Conservation (phyloP, 78 protist genomes). For the Ministeria vibrans region DNA sequence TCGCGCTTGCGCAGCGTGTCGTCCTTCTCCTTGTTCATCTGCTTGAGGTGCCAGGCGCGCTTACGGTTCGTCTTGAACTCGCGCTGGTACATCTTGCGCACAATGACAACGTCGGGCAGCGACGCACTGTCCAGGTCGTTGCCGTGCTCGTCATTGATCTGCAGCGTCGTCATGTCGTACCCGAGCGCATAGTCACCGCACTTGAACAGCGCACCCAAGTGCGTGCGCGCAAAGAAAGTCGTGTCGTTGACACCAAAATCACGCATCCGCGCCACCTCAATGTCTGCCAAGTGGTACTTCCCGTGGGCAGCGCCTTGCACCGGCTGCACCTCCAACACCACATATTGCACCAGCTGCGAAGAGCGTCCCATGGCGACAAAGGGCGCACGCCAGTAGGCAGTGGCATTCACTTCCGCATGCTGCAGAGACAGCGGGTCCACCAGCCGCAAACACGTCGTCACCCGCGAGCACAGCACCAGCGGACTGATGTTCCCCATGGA, state of each 20-base stretch:
- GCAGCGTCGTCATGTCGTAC: constrained; percentile 29
- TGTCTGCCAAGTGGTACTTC: constrained; percentile 57
- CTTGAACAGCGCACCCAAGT: constrained; percentile 73
- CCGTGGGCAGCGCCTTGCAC: background rate
- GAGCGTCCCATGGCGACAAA: background rate
- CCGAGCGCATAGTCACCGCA: constrained; percentile 85
- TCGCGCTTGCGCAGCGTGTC: background rate
- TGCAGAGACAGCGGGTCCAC: constrained; percentile 84
- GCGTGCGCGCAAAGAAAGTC: constrained; percentile 47
- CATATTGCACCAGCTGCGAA: background rate
- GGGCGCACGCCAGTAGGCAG: background rate
- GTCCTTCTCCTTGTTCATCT: background rate
- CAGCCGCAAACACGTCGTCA: constrained; percentile 53
- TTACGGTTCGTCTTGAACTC: constrained; percentile 27
- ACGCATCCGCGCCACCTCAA: constrained; percentile 48
- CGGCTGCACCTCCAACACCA: background rate
- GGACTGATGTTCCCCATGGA: constrained; percentile 59
- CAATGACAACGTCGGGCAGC: constrained; percentile 76
- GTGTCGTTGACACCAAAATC: constrained; percentile 69
- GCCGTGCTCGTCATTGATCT: constrained; percentile 49
- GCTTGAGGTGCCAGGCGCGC: background rate
- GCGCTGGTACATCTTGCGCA: constrained; percentile 65
- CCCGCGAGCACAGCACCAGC: constrained; percentile 54
- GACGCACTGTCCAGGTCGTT: constrained; percentile 3
- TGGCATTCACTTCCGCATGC: background rate